Conservation (phyloP, 257 asterid species). For the Nicotiana attenuata region DNA sequence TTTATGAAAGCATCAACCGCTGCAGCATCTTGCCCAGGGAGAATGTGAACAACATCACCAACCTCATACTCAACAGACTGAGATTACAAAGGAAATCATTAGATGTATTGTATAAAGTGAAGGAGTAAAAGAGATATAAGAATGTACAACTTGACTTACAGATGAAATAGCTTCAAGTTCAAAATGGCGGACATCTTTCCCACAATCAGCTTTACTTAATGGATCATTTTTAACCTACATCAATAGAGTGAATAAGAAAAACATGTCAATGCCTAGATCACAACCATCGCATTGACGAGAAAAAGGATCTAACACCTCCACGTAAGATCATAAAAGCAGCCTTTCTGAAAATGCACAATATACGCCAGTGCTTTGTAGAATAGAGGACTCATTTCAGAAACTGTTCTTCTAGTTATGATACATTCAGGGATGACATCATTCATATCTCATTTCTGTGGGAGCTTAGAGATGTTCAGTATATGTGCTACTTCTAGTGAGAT, state of each 20-base stretch:
- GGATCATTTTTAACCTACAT: slow-evolving; percentile 50
- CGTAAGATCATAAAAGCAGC: neutral
- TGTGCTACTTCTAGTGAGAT: neutral
- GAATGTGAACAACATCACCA: slow-evolving; percentile 90
- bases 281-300: neutral
- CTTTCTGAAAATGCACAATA: neutral
- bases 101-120: neutral
- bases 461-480: neutral
- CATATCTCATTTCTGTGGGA: neutral
- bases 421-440: neutral
- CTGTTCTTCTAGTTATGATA: neutral
- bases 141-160: slow-evolving; percentile 47
- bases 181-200: slow-evolving; percentile 82
- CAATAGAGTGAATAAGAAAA: slow-evolving; percentile 14
- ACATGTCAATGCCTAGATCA: neutral
- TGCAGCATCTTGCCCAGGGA: slow-evolving; percentile 75
- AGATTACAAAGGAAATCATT: slow-evolving; percentile 12
- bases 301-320: neutral
- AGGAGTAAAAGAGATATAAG: neutral
- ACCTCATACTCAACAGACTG: slow-evolving; percentile 77
- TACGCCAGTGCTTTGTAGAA: no score
- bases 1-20: slow-evolving; percentile 73
- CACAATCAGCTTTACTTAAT: slow-evolving; percentile 46
- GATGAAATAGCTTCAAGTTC: slow-evolving; percentile 92
- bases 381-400: no score